Evolutionary conservation across 768 basidiomycete genomes (phyloP).

Genomic region (Lactarius deliciosus): DNA sequence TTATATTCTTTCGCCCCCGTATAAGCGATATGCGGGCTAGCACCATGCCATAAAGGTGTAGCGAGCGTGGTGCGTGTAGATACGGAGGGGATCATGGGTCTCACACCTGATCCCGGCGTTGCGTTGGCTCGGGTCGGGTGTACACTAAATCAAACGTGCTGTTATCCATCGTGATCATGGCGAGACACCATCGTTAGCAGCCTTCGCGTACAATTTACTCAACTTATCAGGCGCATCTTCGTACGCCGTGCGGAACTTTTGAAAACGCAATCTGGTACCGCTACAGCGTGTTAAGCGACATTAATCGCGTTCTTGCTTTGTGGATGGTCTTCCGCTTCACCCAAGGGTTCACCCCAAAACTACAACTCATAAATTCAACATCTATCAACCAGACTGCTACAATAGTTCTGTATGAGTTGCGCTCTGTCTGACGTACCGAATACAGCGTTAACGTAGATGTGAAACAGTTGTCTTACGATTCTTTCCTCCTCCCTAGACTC

Average conservation of each 20-base stretch:
- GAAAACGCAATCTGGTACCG: too few relatives aligned
- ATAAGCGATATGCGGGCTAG: not conserved
- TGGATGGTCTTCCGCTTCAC: too few relatives aligned
- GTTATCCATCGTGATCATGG: too few relatives aligned
- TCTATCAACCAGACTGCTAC: too few relatives aligned
- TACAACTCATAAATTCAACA: too few relatives aligned
- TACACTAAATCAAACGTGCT: not conserved
- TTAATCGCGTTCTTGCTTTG: too few relatives aligned
- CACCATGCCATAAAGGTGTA: not conserved
- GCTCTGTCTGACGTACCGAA: too few relatives aligned
- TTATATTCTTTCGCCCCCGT: not conserved
- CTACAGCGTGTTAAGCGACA: too few relatives aligned
- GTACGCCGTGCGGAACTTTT: not conserved
- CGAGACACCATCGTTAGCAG: not conserved
- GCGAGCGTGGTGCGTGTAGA: not conserved
- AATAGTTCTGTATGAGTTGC: too few relatives aligned
- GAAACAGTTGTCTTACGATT: too few relatives aligned
- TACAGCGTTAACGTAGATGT: too few relatives aligned
- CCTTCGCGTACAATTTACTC: not conserved
- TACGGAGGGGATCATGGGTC: not conserved
- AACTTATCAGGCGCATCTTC: not conserved
- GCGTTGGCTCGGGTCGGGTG: not conserved
- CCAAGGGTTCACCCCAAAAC: too few relatives aligned
- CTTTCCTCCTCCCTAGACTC: conserved; percentile 52
- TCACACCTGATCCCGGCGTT: not conserved